Evolutionary conservation across 176 grass and related monocot genomes (phyloP), one percentile per base, ranked within the genome.

Genomic region (Triticum monococcum): DNA sequence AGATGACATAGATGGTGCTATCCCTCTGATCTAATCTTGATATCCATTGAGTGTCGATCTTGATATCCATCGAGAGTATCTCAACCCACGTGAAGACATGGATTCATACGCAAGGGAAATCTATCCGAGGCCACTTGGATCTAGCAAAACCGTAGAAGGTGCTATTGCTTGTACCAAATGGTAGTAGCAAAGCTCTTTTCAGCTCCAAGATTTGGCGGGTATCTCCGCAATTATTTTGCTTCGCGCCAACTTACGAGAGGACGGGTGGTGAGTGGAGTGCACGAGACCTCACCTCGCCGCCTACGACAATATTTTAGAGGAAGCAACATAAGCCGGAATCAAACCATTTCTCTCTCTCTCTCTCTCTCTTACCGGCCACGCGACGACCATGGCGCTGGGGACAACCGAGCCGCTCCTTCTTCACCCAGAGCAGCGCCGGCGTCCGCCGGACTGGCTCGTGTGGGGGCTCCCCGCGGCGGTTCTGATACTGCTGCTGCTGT

Each of bases 401-500:
- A 18, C 31, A 35, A 22, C 72, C 22, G 64, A 69, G 72, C 80
- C 68, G 25, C 86, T 12, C 62, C 31, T n/a, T 20, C 48, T 13
- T 18, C 35, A 45, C 23, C 43, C 43, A 3, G 70, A 22, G 67
- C 67, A 70, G 31, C 67, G 33, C 36, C 56, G 12, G 31, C 80
- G 45, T 8, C 61, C 17, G 1, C 52, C 17, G 52, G 52, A 2
- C 52, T 56, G 31, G 28, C 31, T 16, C 65, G 65, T 16, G 16
- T 68, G 30, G 30, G 16, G 65, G 5, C 65, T 68, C 31, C 30
- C 31, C 7, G 48, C 16, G 26, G 14, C 37, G 6, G 48, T 56
- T 2, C 83, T 85, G 45, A 25, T 68, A 25, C 36, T 75, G 46
- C 10, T 86, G 36, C 72, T 86, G 38, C 28, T 16, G 23, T 79